A percentile compares a stretch with the other conserved stretches of the same genome.
Conservation (phyloP, 169 alveolate genomes). For the Plasmodium ovale region DNA sequence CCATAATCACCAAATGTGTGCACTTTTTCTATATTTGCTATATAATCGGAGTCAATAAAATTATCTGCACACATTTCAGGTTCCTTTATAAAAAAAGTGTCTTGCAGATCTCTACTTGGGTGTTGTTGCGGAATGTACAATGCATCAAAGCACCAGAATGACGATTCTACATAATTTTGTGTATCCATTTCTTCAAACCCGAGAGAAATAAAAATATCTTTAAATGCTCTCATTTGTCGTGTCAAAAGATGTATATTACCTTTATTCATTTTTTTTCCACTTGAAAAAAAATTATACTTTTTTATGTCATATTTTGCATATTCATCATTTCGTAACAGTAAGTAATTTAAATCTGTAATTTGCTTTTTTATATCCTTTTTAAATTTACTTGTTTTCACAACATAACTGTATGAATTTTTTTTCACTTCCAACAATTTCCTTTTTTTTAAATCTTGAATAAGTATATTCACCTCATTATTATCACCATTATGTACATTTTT, state of each 20-base stretch:
- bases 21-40: constrained; percentile 93
- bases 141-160: constrained; percentile 99
- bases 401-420: constrained; percentile 24
- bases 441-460: constrained; percentile 23
- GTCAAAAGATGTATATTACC: constrained; percentile 92
- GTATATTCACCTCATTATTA: not conserved
- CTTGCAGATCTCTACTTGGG: constrained; percentile 99
- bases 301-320: constrained; percentile 81
- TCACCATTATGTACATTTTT: not conserved
- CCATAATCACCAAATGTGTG: constrained; percentile 96
- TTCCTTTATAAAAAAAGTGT: constrained; percentile 96
- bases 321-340: constrained; percentile 42
- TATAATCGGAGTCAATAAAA: constrained; percentile 83
- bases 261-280: constrained; percentile 88
- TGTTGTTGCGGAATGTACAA: constrained; percentile 99
- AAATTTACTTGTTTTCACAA: constrained; percentile 29
- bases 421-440: constrained; percentile 41
- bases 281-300: constrained; percentile 86
- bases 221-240: constrained; percentile 88
- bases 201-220: constrained; percentile 91
- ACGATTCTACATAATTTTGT: constrained; percentile 96
- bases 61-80: constrained; percentile 35
- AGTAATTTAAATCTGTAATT: constrained; percentile 31
- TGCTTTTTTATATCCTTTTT: constrained; percentile 41
- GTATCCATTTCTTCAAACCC: constrained; percentile 99